Evolutionary conservation across 1,139 yeast genomes (phyloP).

Genomic region (Taiozyma onychis): DNA sequence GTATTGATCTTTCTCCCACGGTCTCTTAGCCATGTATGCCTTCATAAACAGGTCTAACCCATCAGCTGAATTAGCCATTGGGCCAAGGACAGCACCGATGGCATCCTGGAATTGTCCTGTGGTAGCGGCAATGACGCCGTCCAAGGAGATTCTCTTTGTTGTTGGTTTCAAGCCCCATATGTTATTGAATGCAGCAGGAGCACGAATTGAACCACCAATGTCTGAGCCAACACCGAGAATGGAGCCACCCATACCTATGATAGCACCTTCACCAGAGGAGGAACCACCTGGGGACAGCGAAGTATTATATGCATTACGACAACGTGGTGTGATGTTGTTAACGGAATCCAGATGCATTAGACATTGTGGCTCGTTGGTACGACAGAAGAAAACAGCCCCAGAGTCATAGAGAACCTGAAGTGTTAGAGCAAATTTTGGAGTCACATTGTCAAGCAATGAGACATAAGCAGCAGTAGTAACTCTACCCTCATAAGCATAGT

Average conservation of each 20-base stretch:
- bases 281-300: slow-evolving; percentile 61
- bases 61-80: slow-evolving; percentile 54
- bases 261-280: slow-evolving; percentile 74
- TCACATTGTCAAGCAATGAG: slow-evolving; percentile 43
- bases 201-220: slow-evolving; percentile 75
- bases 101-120: slow-evolving; percentile 26
- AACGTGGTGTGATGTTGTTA: slow-evolving; percentile 45
- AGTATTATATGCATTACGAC: slow-evolving; percentile 49
- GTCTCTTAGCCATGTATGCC: slow-evolving; percentile 47
- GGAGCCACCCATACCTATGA: slow-evolving; percentile 60
- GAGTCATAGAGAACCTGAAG: slow-evolving; percentile 47
- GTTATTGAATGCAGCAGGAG: slow-evolving; percentile 71
- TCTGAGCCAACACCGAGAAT: slow-evolving; percentile 69
- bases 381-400: slow-evolving; percentile 59
- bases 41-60: slow-evolving; percentile 64
- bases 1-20: slow-evolving; percentile 51
- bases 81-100: slow-evolving; percentile 53
- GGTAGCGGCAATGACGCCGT: slow-evolving; percentile 49
- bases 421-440: slow-evolving; percentile 46
- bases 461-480: slow-evolving; percentile 63
- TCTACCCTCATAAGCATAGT: slow-evolving; percentile 51
- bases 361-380: slow-evolving; percentile 53
- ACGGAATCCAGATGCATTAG: slow-evolving; percentile 51
- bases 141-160: slow-evolving; percentile 48
- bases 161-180: slow-evolving; percentile 66